These are phyloP conservation scores for Kernera saxatilis DNA, from an alignment of 345 rosid species.

Conservation along the genomic window DNA sequence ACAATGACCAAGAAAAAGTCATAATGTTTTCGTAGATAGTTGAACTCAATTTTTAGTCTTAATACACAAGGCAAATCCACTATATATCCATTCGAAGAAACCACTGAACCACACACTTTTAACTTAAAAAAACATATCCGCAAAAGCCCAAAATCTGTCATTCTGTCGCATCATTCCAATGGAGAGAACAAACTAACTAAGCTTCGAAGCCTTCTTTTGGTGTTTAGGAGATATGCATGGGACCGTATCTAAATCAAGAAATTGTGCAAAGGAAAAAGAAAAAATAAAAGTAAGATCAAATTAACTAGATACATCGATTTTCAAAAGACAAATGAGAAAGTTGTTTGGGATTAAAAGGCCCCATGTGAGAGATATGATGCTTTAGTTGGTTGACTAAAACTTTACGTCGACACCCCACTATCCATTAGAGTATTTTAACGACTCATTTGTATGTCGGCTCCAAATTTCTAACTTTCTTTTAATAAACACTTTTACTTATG, in stretches of 20 bases:
- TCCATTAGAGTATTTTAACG: neutral
- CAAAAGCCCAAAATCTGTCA: neutral
- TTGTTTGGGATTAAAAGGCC: neutral
- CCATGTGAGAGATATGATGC: conserved; percentile 10
- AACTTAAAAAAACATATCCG: neutral
- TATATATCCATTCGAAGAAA: too few relatives aligned
- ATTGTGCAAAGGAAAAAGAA: neutral
- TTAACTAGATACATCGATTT: conserved; percentile 3
- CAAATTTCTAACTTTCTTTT: neutral
- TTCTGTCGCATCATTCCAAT: too few relatives aligned
- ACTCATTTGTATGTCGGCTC: neutral
- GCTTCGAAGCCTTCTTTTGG: neutral
- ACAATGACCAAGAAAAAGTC: too few relatives aligned
- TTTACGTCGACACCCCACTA: neutral
- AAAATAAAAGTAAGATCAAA: neutral
- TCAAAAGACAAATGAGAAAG: neutral
- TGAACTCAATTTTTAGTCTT: too few relatives aligned
- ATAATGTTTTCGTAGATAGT: too few relatives aligned
- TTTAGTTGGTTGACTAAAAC: conserved; percentile 6
- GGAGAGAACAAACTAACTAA: neutral
- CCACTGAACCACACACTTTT: too few relatives aligned
- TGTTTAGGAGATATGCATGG: neutral
- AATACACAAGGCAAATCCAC: too few relatives aligned
- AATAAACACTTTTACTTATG: neutral
- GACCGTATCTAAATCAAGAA: neutral